These are phyloP conservation scores for Heritiera fomes DNA, from an alignment of 345 rosid species.

Conservation along the genomic window DNA sequence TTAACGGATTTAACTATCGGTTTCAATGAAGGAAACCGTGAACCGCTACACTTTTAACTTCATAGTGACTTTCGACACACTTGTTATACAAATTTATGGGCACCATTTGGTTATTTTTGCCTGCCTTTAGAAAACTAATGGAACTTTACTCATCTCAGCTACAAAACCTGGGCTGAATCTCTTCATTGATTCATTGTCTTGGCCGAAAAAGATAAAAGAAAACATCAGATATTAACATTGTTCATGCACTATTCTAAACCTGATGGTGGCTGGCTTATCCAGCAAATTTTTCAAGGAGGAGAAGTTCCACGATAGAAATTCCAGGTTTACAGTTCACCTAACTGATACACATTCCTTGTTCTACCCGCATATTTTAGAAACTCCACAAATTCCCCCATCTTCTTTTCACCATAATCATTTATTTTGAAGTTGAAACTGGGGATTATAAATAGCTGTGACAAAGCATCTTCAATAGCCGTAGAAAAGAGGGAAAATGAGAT, in stretches of 20 bases:
- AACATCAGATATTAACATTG: neutral
- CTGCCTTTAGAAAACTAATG: neutral
- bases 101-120: neutral
- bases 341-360: neutral
- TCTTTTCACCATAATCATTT: neutral
- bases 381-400: neutral
- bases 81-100: neutral
- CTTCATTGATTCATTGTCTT: neutral
- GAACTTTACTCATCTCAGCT: neutral
- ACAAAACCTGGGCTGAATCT: neutral
- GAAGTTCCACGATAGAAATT: neutral
- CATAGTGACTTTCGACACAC: neutral
- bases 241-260: neutral
- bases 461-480: neutral
- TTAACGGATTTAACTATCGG: neutral
- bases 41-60: neutral
- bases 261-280: neutral
- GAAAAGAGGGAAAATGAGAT: neutral
- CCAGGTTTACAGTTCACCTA: neutral
- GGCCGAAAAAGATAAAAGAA: neutral
- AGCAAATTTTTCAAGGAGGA: neutral
- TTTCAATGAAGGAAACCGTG: neutral
- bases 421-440: neutral
- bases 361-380: neutral
- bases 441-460: neutral